Base-by-base conservation (phyloP, 2,329 filamentous ascomycete species). In the Botrytis galanthina region DNA sequence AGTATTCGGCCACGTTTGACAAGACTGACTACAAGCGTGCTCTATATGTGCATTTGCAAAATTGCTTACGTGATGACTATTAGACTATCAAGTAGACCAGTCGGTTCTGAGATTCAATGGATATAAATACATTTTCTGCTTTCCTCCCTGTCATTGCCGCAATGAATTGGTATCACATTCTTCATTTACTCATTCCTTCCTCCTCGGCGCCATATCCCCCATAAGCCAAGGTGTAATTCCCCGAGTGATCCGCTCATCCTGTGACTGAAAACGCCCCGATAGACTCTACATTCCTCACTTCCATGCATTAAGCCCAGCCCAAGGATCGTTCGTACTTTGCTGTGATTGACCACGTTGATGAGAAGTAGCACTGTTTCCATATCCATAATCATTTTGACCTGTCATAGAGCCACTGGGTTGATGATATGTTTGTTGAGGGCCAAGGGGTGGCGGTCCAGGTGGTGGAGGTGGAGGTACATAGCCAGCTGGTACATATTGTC, bases 391-490 rank as follows among this genome's bases (percentile, higher is more conserved):
- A 6, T 86, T 86, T 6, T 88, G 86, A 14, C 87, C 87, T 4
- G 87, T 85, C 12, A 73, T 83, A 82, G 81, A 84, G 83, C 66
- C 78, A 73, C 62, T 80, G 75, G 64, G 80, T 77, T 75, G 80
- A 75, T 74, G 79, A 78, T 87, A 90, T n/a, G 86, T 86, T 60
- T 86, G 85, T 66, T 85, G 82, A 7, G 86, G 84, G 74, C 79
- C 85, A 39, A 81, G 75, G 22, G 87, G 87, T 67, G 90, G 89
- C 9, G 88, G 89, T 3, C 89, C 88, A 1, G 90, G 90, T 0
- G 90, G 90, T 18, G 90, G 90, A 5, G 90, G 90, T 29, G 90
- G 90, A 0, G 89, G 90, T 39, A 92, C 86, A 79, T 91, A 92
- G 7, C 90, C 90, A 70, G 89, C 86, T 20, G 89, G 89, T 71